These are phyloP conservation scores for Penicillium glabrum DNA, from an alignment of 2,329 filamentous ascomycete genomes.

Conservation along the genomic window DNA sequence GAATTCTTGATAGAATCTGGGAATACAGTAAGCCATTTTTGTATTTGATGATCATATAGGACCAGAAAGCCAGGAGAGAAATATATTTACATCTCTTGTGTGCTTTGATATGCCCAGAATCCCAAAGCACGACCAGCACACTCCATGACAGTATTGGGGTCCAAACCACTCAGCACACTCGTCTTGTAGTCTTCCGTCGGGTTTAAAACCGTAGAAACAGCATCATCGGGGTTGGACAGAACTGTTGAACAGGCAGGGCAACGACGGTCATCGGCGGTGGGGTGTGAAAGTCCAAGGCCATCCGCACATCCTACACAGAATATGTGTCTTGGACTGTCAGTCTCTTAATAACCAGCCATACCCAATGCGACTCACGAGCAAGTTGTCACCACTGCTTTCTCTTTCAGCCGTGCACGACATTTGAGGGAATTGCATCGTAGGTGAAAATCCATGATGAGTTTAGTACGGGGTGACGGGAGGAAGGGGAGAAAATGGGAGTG, in stretches of 20 bases:
- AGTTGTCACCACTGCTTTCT: conserved; percentile 79
- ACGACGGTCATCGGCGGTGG: conserved; percentile 52
- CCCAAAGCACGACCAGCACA: conserved; percentile 75
- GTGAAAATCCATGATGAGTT: conserved; percentile 64
- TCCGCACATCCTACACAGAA: conserved; percentile 78
- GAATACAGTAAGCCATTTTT: conserved; percentile 4
- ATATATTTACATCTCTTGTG: conserved; percentile 70
- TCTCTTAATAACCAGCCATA: not conserved
- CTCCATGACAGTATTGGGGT: conserved; percentile 80
- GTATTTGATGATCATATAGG: not conserved
- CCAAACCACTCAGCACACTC: conserved; percentile 77
- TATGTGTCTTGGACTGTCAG: conserved; percentile 63
- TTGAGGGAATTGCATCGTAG: conserved; percentile 78
- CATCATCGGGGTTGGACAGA: conserved; percentile 72
- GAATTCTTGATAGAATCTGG: conserved; percentile 74
- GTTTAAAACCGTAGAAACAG: conserved; percentile 67
- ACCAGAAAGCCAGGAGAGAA: not conserved
- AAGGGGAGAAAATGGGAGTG: not conserved
- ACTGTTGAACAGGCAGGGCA: conserved; percentile 76
- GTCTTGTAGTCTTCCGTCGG: conserved; percentile 90
- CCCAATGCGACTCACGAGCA: conserved; percentile 64
- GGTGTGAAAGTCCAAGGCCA: conserved; percentile 59
- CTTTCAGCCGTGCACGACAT: conserved; percentile 68
- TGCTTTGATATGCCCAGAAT: conserved; percentile 85
- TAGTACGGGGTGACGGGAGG: conserved; percentile 4